Conservation (phyloP, 2,329 filamentous ascomycete genomes). For the Cercospora janseana region DNA sequence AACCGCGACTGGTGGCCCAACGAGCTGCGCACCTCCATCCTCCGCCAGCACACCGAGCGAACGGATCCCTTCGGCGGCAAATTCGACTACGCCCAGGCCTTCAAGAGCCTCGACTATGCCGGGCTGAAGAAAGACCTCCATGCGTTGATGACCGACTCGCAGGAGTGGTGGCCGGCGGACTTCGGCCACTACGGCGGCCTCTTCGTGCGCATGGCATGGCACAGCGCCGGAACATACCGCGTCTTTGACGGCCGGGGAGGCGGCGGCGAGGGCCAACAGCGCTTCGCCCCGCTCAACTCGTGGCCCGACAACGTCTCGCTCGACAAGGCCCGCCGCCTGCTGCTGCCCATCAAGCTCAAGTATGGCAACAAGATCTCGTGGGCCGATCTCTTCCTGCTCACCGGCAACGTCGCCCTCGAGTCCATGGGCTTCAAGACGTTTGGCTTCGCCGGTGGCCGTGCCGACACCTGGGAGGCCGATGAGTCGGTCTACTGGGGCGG, state of each 20-base stretch:
- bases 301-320: conserved; percentile 78
- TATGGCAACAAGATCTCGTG: conserved; percentile 80
- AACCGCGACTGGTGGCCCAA: conserved; percentile 76
- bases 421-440: conserved; percentile 72
- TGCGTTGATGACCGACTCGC: conserved; percentile 72
- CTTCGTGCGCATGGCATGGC: conserved; percentile 79
- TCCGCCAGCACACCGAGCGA: conserved; percentile 66
- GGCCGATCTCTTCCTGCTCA: conserved; percentile 69
- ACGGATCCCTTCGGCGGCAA: conserved; percentile 62
- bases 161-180: conserved; percentile 80
- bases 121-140: conserved; percentile 71
- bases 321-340: conserved; percentile 75
- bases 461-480: conserved; percentile 72
- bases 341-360: conserved; percentile 83
- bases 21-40: conserved; percentile 64
- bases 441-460: conserved; percentile 70
- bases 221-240: conserved; percentile 75
- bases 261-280: conserved; percentile 68
- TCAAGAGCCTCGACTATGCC: conserved; percentile 69
- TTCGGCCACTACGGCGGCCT: conserved; percentile 79
- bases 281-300: conserved; percentile 76
- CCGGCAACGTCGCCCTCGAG: conserved; percentile 75
- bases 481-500: conserved; percentile 75
- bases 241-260: conserved; percentile 72
- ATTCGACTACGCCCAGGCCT: conserved; percentile 70